Evolutionary conservation across 2,329 filamentous ascomycete genomes (phyloP).

Genomic region (Xenoacremonium recifei): DNA sequence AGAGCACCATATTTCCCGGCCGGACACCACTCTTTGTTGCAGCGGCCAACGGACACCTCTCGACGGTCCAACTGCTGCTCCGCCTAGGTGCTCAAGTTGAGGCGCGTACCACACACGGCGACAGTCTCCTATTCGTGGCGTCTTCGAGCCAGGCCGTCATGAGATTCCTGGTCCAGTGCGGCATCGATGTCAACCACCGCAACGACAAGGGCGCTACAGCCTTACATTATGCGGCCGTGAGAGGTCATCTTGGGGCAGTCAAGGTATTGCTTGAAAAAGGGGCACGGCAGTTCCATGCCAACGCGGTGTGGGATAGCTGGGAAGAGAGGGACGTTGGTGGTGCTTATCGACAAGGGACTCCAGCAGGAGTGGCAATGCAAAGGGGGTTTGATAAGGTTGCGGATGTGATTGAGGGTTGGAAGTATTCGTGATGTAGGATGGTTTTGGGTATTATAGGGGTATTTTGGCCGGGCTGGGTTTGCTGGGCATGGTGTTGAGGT

Average conservation of each 20-base stretch:
- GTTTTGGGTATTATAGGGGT: neutral
- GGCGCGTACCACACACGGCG: constrained; percentile 24
- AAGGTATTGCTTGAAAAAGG: constrained; percentile 23
- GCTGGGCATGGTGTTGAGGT: too few relatives aligned
- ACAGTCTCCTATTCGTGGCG: constrained; percentile 25
- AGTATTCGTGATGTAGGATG: constrained; percentile 17
- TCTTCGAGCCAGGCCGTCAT: constrained; percentile 25
- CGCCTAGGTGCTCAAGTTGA: constrained; percentile 23
- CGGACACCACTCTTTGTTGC: constrained; percentile 24
- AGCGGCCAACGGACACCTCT: constrained; percentile 24
- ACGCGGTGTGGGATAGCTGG: constrained; percentile 26
- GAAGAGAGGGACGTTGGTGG: constrained; percentile 24
- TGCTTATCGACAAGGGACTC: constrained; percentile 25
- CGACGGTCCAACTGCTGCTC: constrained; percentile 24
- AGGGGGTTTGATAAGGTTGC: constrained; percentile 25
- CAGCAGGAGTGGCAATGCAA: constrained; percentile 27
- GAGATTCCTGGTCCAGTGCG: constrained; percentile 23
- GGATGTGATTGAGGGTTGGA: constrained; percentile 26
- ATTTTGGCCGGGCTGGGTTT: too few relatives aligned
- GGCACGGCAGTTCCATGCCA: constrained; percentile 25
- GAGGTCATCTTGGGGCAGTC: constrained; percentile 22
- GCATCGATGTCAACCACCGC: constrained; percentile 25
- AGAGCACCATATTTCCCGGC: constrained; percentile 26
- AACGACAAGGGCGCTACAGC: constrained; percentile 28
- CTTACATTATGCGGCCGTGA: constrained; percentile 25